Conservation (phyloP, 2,329 filamentous ascomycete genomes). For the Venturia aucupariae region DNA sequence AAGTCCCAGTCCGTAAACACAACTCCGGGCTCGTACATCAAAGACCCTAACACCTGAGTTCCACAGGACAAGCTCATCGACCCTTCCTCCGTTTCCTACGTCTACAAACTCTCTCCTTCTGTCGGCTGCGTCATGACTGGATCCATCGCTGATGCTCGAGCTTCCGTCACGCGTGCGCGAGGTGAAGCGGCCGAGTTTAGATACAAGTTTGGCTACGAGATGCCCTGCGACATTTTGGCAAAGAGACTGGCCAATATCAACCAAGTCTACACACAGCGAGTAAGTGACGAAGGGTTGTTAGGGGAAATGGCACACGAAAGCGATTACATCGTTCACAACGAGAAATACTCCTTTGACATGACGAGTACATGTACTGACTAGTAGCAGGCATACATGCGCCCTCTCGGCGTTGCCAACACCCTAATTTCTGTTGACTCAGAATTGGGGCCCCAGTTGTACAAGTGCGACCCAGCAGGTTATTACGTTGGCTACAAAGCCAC, state of each 20-base stretch:
- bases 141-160: constrained; percentile 93
- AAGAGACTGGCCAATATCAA: constrained; percentile 98
- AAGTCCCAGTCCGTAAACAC: constrained; percentile 72
- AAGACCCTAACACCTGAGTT: not conserved
- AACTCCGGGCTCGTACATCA: not conserved
- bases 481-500: constrained; percentile 98
- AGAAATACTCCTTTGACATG: not conserved
- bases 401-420: constrained; percentile 89
- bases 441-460: constrained; percentile 89
- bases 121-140: constrained; percentile 98
- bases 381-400: constrained; percentile 87
- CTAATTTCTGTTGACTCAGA: constrained; percentile 91
- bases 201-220: constrained; percentile 99
- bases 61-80: constrained; percentile 96
- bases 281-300: constrained; percentile 33
- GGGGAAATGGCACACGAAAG: not conserved
- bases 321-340: not conserved
- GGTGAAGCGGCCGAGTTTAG: constrained; percentile 94
- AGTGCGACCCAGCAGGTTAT: constrained; percentile 96
- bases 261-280: constrained; percentile 96
- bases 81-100: constrained; percentile 89
- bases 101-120: constrained; percentile 92
- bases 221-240: constrained; percentile 93
- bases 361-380: not conserved
- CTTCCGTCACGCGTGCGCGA: constrained; percentile 84